Evolutionary conservation across 2,329 filamentous ascomycete species (phyloP), one percentile per base, ranked within the genome.

Genomic region (Tothia fuscella): DNA sequence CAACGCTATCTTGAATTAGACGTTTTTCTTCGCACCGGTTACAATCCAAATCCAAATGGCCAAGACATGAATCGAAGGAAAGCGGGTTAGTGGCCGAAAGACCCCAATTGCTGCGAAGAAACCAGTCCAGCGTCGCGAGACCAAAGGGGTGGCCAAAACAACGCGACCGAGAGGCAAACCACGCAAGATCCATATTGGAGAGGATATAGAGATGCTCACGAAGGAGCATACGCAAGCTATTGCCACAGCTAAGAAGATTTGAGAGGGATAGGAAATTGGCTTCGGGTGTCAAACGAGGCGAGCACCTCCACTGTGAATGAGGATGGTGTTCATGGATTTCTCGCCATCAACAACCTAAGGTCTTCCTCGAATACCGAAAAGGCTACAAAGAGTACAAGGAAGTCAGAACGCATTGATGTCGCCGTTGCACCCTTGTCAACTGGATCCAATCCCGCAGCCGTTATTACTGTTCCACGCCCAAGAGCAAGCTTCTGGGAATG

Each of bases 151-250:
- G 26, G 31, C 44, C 36, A 46, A 46, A 43, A 35, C 42, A 45
- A 46, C 42, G 29, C 42, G 42, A 45, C 29, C 24, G 19, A 46
- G 43, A 46, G 44, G 44, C 42, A 46, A 43, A 45, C 41, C 36
- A 38, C 28, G 40, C 43, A 36, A 43, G 43, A 29, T 37, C 43
- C 32, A 16, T 37, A 28, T 45, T 45, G 35, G 24, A 45, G 43
- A 45, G 43, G 43, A 43, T 39, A 24, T 45, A 21, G 40, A 43
- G 32, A 31, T 43, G 25, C 43, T 45, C 16, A 40, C 31, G 40
- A 43, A 45, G 43, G 28, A 45, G 43, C 40, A 43, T 37, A 45
- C 40, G 31, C 31, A 45, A 45, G 40, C 31, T 25, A 43, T 40
- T 38, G 37, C 43, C 30, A 21, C 20, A 21, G 35, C 19, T 21